Conservation (phyloP, 1,284 basidiomycete genomes). For the Ceratorhiza oryzae-sativae region DNA sequence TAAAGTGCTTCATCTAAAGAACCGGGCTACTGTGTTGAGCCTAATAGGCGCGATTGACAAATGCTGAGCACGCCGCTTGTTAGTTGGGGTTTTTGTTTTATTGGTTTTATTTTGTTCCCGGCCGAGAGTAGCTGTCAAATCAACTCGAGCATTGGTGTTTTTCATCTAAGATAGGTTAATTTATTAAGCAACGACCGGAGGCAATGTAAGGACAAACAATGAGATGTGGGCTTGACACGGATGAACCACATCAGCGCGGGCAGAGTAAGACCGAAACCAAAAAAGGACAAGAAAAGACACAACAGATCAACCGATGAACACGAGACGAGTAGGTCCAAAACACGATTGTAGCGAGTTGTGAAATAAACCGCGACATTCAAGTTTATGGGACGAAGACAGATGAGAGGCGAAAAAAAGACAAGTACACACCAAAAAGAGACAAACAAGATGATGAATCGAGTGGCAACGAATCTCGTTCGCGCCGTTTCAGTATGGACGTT, state of each 20-base stretch:
- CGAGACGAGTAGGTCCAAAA: neutral
- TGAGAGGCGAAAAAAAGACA: neutral
- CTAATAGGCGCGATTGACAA: neutral
- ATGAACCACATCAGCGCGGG: neutral
- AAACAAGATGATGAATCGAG: neutral
- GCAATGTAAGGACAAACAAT: neutral
- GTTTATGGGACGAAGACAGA: too few relatives aligned
- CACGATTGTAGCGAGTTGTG: neutral
- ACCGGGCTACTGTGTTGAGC: neutral
- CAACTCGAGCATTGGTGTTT: neutral
- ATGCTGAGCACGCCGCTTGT: too few relatives aligned
- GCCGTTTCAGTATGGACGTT: constrained; percentile 8
- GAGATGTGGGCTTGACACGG: neutral
- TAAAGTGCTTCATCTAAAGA: neutral
- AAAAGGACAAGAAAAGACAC: neutral
- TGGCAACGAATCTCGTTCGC: constrained; percentile 1
- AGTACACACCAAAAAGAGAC: too few relatives aligned
- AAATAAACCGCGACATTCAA: neutral
- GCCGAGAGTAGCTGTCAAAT: neutral
- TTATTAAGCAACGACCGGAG: neutral
- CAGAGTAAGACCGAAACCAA: neutral
- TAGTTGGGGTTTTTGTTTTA: too few relatives aligned
- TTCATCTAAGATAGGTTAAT: neutral
- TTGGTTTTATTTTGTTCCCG: neutral
- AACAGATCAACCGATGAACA: neutral